Conservation (phyloP, 495 filamentous ascomycete species). For the Trichoderma gamsii region DNA sequence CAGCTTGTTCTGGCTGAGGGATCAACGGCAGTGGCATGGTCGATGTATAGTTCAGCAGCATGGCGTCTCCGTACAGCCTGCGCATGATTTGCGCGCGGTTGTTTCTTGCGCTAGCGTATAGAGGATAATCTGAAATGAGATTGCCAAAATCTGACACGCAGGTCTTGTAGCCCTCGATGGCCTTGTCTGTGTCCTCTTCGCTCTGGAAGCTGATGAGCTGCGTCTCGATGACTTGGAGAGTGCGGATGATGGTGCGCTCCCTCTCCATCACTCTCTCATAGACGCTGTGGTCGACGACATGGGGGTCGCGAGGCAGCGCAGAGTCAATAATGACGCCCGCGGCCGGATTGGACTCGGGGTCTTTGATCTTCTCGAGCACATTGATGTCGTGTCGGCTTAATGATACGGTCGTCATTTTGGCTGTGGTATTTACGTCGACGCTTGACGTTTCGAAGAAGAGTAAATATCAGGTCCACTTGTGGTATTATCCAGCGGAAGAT, state of each 20-base stretch:
- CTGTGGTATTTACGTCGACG: not conserved
- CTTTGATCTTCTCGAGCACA: conserved; percentile 72
- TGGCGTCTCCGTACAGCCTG: conserved; percentile 48
- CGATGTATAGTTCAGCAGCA: conserved; percentile 31
- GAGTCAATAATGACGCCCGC: conserved; percentile 48
- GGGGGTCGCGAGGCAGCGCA: conserved; percentile 55
- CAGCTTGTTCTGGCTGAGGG: conserved; percentile 23
- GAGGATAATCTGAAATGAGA: conserved; percentile 53
- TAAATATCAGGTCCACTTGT: not conserved
- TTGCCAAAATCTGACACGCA: conserved; percentile 41
- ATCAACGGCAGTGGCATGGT: conserved; percentile 27
- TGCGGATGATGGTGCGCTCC: conserved; percentile 44
- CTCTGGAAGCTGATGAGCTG: conserved; percentile 24
- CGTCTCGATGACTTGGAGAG: conserved; percentile 44
- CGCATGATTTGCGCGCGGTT: conserved; percentile 72
- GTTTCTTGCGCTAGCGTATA: conserved; percentile 67
- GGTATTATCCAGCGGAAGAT: not conserved
- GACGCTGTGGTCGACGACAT: conserved; percentile 35
- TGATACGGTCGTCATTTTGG: conserved; percentile 39
- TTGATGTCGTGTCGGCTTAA: conserved; percentile 65
- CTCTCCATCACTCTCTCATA: conserved; percentile 34
- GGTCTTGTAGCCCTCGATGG: conserved; percentile 34
- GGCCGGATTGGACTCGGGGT: conserved; percentile 63
- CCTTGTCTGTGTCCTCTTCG: conserved; percentile 18
- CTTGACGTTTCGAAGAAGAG: not conserved